Evolutionary conservation across 768 basidiomycete genomes (phyloP).

Genomic region (Leccinum subtestaceum): DNA sequence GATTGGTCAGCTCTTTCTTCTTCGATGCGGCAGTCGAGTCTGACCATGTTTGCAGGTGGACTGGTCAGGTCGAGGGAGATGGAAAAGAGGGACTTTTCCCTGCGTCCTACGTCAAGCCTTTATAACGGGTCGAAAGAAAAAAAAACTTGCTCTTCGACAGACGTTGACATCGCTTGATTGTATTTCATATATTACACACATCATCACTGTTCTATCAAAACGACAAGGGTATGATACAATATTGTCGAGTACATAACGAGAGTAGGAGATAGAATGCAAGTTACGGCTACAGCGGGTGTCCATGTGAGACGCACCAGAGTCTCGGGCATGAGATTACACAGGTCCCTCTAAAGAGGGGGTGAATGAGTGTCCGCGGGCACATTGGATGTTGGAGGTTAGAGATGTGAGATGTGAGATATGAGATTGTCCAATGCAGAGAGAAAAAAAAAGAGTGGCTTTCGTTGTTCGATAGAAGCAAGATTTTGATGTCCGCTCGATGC

Average conservation of each 20-base stretch:
- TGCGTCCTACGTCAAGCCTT: constrained; percentile 63
- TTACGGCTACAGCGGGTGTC: constrained; percentile 29
- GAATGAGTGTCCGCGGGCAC: constrained; percentile 25
- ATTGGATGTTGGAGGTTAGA: constrained; percentile 20
- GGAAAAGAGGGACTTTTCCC: constrained; percentile 62
- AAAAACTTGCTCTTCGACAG: no score
- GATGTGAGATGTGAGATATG: constrained; percentile 23
- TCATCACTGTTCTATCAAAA: constrained; percentile 20
- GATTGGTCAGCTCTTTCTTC: constrained; percentile 57
- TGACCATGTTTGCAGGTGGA: constrained; percentile 51
- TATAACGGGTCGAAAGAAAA: constrained; percentile 27
- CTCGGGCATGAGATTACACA: constrained; percentile 6
- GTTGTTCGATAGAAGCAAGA: constrained; percentile 22
- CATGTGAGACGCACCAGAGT: constrained; percentile 22
- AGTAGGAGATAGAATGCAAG: constrained; percentile 25
- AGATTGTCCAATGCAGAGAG: constrained; percentile 16
- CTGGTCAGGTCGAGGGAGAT: constrained; percentile 56
- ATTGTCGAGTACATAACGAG: constrained; percentile 31
- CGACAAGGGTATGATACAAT: constrained; percentile 27
- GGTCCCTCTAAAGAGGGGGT: not conserved
- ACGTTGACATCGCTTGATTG: not conserved
- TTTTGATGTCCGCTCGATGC: constrained; percentile 18
- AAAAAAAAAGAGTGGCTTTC: constrained; percentile 12
- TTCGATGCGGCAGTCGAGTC: not conserved
- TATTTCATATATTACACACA: constrained; percentile 10